Conservation (phyloP, 2,329 filamentous ascomycete species). For the Parasarocladium wereldwijsianum region DNA sequence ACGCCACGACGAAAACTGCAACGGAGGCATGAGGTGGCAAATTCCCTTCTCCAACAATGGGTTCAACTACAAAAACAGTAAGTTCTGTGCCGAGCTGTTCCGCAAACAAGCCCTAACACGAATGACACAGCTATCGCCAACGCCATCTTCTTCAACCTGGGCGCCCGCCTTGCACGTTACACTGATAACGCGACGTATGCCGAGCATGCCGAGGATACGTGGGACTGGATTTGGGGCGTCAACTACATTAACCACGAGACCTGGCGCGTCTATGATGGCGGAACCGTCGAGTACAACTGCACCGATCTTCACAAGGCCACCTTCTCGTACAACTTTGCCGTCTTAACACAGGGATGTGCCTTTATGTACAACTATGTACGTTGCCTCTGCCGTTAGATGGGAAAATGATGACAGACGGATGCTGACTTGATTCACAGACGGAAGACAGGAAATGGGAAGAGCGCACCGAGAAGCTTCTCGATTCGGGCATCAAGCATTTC, state of each 20-base stretch:
- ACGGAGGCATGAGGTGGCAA: constrained; percentile 64
- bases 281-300: constrained; percentile 42
- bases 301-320: constrained; percentile 44
- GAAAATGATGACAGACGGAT: background rate
- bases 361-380: constrained; percentile 53
- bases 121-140: constrained; percentile 34
- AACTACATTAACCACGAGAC: constrained; percentile 43
- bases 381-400: constrained; percentile 4
- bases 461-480: constrained; percentile 39
- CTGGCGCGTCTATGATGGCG: constrained; percentile 52
- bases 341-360: constrained; percentile 47
- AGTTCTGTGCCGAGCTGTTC: constrained; percentile 18
- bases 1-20: constrained; percentile 47
- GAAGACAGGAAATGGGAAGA: constrained; percentile 39
- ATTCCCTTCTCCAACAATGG: constrained; percentile 59
- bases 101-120: background rate
- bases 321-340: constrained; percentile 53
- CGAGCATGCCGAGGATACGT: constrained; percentile 44
- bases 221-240: constrained; percentile 42
- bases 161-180: constrained; percentile 56
- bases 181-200: constrained; percentile 52
- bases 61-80: constrained; percentile 45
- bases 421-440: too few species aligned
- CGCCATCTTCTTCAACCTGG: constrained; percentile 49
- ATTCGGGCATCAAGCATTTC: constrained; percentile 32